Evolutionary conservation across 2,329 filamentous ascomycete species (phyloP), one percentile per base, ranked within the genome.

Genomic region (Colletotrichum lupini): DNA sequence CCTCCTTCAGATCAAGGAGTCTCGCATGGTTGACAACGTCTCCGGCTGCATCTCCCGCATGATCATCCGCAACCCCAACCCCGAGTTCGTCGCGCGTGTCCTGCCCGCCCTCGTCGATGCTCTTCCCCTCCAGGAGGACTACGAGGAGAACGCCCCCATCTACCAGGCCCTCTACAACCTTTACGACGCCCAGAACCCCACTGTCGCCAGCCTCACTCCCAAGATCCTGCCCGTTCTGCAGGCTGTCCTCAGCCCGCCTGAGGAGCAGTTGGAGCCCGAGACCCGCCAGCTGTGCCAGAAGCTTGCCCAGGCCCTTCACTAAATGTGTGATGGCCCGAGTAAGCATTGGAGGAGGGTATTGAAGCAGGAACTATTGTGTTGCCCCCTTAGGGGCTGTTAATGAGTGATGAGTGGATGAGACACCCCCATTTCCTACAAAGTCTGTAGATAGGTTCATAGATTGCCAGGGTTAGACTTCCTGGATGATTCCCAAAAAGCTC

Each of bases 81-180:
- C 90, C 77, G 92, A 97, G 11, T 95, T 96, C 22, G 89, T 97
- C 66, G 85, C 89, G 52, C 92, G 98, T 73, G 94, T 97, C 24
- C 89, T 99, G 1, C 95, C 96, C 30, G 91, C 91, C 1, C 85
- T 98, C 32, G 89, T 97, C 69, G 89, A 90, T 74, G 89, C 95
- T 32, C 89, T 98, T 49, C 97, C 97, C 11, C 88, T 98, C 75
- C 94, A 94, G 83, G 95, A 98, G 81, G 97, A 98, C 82, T 98
- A 91, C 78, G 95, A 98, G 84, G 97, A 98, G 90, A 98, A 99
- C 85, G 94, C 94, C 79, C 95, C 97, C 9, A 92, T 98, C 73
- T 99, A 93, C 85, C 90, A 93, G 82, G 97, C 95, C 90, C 92
- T 99, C 79, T 92, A 94, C 83, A 92, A 93, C 83, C 89, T 98